phyloP scores from a whole-genome alignment of 192 early-diverging fungal genomes.

The Kickxella alabastrina region DNA sequence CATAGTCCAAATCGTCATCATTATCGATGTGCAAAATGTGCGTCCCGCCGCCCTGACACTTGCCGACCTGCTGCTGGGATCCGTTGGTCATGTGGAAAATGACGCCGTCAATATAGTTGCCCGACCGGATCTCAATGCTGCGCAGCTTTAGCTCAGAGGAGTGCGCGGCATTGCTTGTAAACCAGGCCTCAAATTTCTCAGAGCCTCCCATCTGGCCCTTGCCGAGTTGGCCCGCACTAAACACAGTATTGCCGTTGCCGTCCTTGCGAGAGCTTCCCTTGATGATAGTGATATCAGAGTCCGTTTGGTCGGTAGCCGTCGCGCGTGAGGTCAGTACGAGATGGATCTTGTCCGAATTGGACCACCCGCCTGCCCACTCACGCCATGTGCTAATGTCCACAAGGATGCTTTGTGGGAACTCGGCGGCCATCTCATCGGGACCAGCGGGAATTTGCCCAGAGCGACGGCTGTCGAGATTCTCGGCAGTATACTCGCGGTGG shows the following conservation, averaged over 20 bases:
- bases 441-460: slow-evolving; percentile 22
- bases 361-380: slow-evolving; percentile 28
- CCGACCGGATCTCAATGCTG: slow-evolving; percentile 44
- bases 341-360: slow-evolving; percentile 21
- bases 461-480: slow-evolving; percentile 26
- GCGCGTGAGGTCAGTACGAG: slow-evolving; percentile 37
- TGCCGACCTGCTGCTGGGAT: slow-evolving; percentile 37
- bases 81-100: slow-evolving; percentile 50
- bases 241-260: slow-evolving; percentile 17
- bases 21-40: slow-evolving; percentile 32
- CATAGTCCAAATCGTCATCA: slow-evolving; percentile 51
- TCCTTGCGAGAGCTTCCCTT: slow-evolving; percentile 5
- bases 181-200: slow-evolving; percentile 19
- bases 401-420: slow-evolving; percentile 17
- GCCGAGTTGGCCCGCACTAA: slow-evolving; percentile 33
- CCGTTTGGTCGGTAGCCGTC: slow-evolving; percentile 12
- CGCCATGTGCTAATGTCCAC: slow-evolving; percentile 12
- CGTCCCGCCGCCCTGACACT: slow-evolving; percentile 27
- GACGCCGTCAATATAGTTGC: slow-evolving; percentile 54
- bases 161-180: slow-evolving; percentile 21
- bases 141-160: slow-evolving; percentile 15
- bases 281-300: slow-evolving; percentile 14
- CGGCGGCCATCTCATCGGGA: slow-evolving; percentile 20
- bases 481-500: slow-evolving; percentile 56
- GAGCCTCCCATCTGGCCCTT: slow-evolving; percentile 40